A percentile compares a stretch with the other conserved stretches of the same genome.
These are phyloP conservation scores for Populus simonii DNA, from an alignment of 345 rosid genomes.

Conservation along the genomic window DNA sequence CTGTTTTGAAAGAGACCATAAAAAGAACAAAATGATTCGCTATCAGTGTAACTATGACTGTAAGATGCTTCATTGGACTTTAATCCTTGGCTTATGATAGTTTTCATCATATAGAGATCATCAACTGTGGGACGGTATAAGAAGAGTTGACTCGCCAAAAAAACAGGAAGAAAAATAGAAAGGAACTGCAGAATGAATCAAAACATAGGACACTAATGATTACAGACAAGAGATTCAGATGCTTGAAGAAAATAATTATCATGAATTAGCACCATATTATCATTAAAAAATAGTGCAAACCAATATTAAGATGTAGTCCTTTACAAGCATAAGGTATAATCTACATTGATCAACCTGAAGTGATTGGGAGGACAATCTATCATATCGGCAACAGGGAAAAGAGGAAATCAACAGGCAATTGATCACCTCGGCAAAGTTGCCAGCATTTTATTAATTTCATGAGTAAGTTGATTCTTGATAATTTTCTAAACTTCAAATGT, in stretches of 20 bases:
- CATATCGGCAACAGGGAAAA: conserved; percentile 24
- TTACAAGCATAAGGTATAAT: neutral
- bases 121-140: neutral
- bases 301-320: neutral
- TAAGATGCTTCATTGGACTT: conserved; percentile 35
- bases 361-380: neutral
- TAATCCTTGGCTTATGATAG: conserved; percentile 24
- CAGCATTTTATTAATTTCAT: neutral
- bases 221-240: too few species aligned
- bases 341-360: neutral
- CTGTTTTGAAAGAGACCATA: neutral
- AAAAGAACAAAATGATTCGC: conserved; percentile 5
- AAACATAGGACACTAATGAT: neutral
- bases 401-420: conserved; percentile 34
- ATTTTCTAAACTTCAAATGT: neutral
- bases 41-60: conserved; percentile 49
- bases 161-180: neutral
- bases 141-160: neutral
- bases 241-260: neutral
- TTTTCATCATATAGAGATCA: conserved; percentile 37
- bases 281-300: neutral
- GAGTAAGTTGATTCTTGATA: neutral
- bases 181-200: neutral
- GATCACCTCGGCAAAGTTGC: conserved; percentile 42
- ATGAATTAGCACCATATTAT: neutral